Base-by-base conservation (phyloP, 31 red algal species). In the Odonthalia washingtoniensis region DNA sequence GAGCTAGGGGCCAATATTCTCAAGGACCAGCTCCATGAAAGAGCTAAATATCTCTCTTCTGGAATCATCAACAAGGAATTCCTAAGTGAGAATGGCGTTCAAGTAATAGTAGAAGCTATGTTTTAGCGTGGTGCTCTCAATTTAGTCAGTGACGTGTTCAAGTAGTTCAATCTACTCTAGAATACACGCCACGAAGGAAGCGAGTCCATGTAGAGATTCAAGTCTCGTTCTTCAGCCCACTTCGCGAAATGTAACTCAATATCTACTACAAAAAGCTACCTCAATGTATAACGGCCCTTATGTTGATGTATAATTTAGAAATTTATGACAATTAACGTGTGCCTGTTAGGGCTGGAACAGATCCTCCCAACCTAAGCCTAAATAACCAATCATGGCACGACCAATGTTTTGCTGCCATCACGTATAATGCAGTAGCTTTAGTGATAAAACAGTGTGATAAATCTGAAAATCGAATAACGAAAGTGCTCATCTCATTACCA, bases 221-320 rank as follows among this genome's bases (percentile, higher is more conserved):
- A 72, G 27, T 18, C 6, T 34, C 27, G 67, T 34, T 72, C 27
- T 34, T 72, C 67, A 12, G 49, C 49, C 12, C 49, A 57, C 12
- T 9, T 57, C 12, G 49, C 49, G 21, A 57, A 57, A 57, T 57
- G 9, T 30, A 72, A 28, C 26, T 72, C 67, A 34, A 72, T 72
- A 9, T 72, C 67, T 12, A 72, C 67, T 12, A 72, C 67, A 34
- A 6, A 17, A 28, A 72, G 26, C 26, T 72, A 28, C 67, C 30
- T 28, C 14, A 72, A 28, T 72, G 67, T 37, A 72, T 9, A 12
- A 72, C 67, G 27, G 67, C 67, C 9, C 67, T 72, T 28, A 72
- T 72, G 26, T 26, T 72, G 26, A 6, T 72, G 67, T 72, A 6
- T 37, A 72, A 72, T 26, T 28, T 37, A 6, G 34, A 72, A 18